These are phyloP conservation scores for Cyberlindnera xylosilytica DNA, from an alignment of 805 yeast species.

Conservation along the genomic window DNA sequence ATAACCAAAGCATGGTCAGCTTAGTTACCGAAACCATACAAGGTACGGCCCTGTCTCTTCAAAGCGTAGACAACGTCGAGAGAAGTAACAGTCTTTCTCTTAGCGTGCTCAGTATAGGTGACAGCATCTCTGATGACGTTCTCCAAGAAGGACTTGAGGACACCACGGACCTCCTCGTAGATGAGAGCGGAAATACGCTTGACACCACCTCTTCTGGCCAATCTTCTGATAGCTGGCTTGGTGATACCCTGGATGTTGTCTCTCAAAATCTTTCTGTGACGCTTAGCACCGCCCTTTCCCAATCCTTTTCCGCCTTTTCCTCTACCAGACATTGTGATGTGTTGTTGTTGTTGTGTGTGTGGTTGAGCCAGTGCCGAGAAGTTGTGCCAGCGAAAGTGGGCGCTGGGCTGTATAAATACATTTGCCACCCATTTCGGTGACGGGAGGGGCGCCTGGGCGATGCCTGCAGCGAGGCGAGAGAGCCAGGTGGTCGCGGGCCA, in stretches of 20 bases:
- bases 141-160: constrained; percentile 92
- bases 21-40: constrained; percentile 99
- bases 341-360: constrained; percentile 25
- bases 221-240: constrained; percentile 99
- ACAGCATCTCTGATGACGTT: constrained; percentile 98
- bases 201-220: constrained; percentile 99
- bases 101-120: constrained; percentile 99
- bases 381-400: background rate
- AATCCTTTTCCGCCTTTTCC: constrained; percentile 99
- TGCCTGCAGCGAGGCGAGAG: background rate
- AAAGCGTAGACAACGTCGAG: constrained; percentile 98
- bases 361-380: background rate
- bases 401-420: constrained; percentile 1
- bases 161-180: constrained; percentile 98
- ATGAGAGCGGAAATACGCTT: constrained; percentile 99
- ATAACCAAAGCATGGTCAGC: constrained; percentile 16
- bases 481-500: constrained; percentile 2
- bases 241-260: constrained; percentile 99
- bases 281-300: constrained; percentile 99
- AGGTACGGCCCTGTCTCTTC: constrained; percentile 99
- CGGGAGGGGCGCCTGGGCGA: too few relatives aligned
- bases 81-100: constrained; percentile 99
- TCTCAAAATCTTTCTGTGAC: constrained; percentile 99
- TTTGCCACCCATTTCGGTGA: background rate
- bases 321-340: constrained; percentile 86